Base-by-base conservation (phyloP, 192 early-diverging fungal genomes). In the Dissophora globulifera region DNA sequence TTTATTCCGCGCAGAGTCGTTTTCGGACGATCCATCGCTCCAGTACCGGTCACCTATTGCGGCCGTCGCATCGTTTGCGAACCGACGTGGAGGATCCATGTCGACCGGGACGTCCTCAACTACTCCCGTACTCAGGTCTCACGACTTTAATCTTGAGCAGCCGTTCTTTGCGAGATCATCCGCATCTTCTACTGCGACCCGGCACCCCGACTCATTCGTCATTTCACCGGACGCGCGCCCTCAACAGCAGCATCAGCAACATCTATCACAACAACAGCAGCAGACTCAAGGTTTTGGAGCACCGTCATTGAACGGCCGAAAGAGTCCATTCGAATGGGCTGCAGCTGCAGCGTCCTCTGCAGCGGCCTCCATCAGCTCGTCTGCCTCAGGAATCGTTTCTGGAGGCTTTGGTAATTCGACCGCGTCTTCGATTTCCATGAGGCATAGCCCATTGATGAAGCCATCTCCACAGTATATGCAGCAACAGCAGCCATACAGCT, bases 251-350 rank as follows among this genome's bases (percentile, higher is more conserved):
- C 55, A 67, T 1, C 32, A 26, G 27, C 58, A 55, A 19, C 54
- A 57, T 50, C 45, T 47, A 15, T 26, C 15, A 19, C 52, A 55
- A 29, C 54, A 20, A 6, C 20, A 32, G 10, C 13, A 0, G 27
- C 57, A 59, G 19, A 25, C 20, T 16, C 22, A 43, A 19, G 29
- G 48, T 9, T 19, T 50, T 26, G 16, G 20, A 4, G 58, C 16
- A 1, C 58, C 17, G n/a, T 29, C 58, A 15, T 33, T 51, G 1
- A 55, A 57, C 38, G 70, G 70, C 10, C 49, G 70, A 35, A 75
- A 75, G 57, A 75, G 70, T 54, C 70, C 70, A 5, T 75, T 75
- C 43, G 70, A 75, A 15, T 75, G 70, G 70, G 70, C 70, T 11
- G 70, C 67, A 20, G 58, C 67, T 20, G 67, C 67, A 8, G 67